Evolutionary conservation across 1,139 yeast species (phyloP).

Genomic region (Ashbya aceris): DNA sequence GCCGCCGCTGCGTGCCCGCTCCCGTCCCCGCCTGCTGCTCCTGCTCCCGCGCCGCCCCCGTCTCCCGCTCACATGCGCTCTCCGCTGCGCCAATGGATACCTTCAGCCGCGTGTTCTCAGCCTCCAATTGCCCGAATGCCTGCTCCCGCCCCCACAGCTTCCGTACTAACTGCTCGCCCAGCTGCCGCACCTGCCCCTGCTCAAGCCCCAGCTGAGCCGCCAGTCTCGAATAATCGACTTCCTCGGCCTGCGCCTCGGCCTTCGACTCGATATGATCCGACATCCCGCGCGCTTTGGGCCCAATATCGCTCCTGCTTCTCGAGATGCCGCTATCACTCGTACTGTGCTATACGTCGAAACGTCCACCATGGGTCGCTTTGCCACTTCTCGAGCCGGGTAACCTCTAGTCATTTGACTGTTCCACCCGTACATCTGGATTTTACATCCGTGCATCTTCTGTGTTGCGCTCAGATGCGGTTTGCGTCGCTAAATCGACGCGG

Average conservation of each 20-base stretch:
- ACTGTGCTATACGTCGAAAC: too few species aligned
- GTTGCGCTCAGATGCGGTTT: background rate
- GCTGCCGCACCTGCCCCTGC: conserved; percentile 17
- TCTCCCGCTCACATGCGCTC: conserved; percentile 33
- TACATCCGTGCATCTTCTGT: background rate
- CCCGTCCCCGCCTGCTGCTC: conserved; percentile 22
- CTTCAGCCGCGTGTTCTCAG: conserved; percentile 44
- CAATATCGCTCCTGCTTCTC: background rate
- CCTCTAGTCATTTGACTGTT: background rate
- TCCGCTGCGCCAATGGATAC: conserved; percentile 46
- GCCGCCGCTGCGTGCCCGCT: conserved; percentile 29
- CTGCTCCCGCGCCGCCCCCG: conserved; percentile 30
- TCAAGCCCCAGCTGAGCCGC: conserved; percentile 34
- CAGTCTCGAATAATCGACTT: conserved; percentile 11
- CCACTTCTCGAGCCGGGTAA: conserved; percentile 1
- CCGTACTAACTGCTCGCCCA: conserved; percentile 16
- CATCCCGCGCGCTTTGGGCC: background rate
- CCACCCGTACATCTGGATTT: conserved; percentile 1
- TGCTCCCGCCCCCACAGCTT: conserved; percentile 38
- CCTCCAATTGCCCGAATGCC: conserved; percentile 41
- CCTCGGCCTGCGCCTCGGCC: too few species aligned
- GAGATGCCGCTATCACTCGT: too few species aligned
- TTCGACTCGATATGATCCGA: background rate
- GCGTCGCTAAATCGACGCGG: too few species aligned
- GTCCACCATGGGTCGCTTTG: background rate